Evolutionary conservation across 208 protist species (phyloP), one percentile per base, ranked within the genome.

Genomic region (Leishmania tarentolae): DNA sequence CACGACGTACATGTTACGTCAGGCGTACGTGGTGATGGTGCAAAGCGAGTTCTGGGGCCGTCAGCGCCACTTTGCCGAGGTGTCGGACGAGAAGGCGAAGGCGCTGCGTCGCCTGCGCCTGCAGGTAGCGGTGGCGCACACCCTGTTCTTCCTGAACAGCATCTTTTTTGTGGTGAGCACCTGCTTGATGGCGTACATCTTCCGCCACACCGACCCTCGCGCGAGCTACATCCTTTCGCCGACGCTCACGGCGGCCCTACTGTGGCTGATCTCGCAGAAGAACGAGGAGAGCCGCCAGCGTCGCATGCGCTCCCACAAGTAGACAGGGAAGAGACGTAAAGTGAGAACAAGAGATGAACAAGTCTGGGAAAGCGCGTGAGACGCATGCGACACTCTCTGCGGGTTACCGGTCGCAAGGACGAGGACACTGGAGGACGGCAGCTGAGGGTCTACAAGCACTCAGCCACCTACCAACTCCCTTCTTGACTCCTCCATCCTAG

Each of bases 211-310:
- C 66, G 94, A 98, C 83, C 91, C 93, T 24, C 89, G 92, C 37
- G 93, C 92, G 66, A 90, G 83, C 80, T 95, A 91, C 86, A 93
- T 95, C 53, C 80, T 96, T 50, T 94, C 93, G 17, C 94, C 94
- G 7, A 88, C 86, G 17, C 86, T 98, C 72, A 95, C 93, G 8
- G 83, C 94, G 1, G 90, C 92, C 37, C 78, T 98, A 53, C 84
- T 98, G 83, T 98, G 93, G 94, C 81, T 98, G 28, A 84, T 98
- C 37, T 86, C 93, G 47, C 92, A 94, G 83, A 98, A 98, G 89
- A 98, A 98, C 81, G 93, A 98, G 84, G 94, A 98, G 86, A 96
- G 88, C 82, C 93, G 94, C 83, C 90, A 92, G 83, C 90, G 92
- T 77, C 92, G 92, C 88, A 91, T 98, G 90, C 79, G 87, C 68